Conservation (phyloP, 2,329 filamentous ascomycete genomes). For the Epichloe festucae region DNA sequence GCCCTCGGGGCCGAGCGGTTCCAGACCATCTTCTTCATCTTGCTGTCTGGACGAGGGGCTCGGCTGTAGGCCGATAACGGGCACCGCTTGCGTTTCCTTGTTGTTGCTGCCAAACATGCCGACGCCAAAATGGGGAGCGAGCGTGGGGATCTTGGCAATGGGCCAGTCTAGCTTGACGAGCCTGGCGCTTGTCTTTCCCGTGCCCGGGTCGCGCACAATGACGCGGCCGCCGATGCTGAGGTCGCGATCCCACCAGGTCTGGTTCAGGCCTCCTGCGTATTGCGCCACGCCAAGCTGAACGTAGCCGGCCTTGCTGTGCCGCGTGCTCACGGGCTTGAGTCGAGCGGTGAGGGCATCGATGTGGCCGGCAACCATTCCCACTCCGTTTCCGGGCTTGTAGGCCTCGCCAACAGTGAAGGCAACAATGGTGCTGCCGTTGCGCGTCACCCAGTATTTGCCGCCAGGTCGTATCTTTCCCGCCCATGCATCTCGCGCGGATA, state of each 20-base stretch:
- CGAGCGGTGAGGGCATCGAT: conserved; percentile 85
- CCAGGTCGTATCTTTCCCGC: conserved; percentile 55
- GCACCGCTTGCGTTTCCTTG: conserved; percentile 84
- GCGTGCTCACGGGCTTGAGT: conserved; percentile 79
- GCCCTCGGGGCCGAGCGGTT: conserved; percentile 46
- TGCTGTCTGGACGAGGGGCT: conserved; percentile 47
- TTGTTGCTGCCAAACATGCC: conserved; percentile 59
- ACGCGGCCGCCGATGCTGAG: conserved; percentile 83
- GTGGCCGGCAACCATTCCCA: conserved; percentile 82
- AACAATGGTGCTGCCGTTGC: conserved; percentile 76
- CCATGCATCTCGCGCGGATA: conserved; percentile 75
- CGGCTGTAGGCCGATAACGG: conserved; percentile 73
- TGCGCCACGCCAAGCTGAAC: conserved; percentile 82
- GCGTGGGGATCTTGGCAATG: conserved; percentile 79
- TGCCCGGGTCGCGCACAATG: conserved; percentile 58
- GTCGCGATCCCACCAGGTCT: conserved; percentile 96
- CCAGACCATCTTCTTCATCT: conserved; percentile 19
- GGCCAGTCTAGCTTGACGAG: conserved; percentile 91
- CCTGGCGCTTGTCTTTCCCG: conserved; percentile 65
- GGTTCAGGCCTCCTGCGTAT: conserved; percentile 77
- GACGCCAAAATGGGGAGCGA: conserved; percentile 87
- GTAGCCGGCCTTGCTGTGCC: conserved; percentile 76
- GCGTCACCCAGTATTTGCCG: conserved; percentile 78
- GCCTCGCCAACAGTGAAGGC: conserved; percentile 71
- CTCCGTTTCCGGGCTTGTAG: conserved; percentile 74